Base-by-base conservation (phyloP, 495 filamentous ascomycete genomes). In the Penicillium paxilli region DNA sequence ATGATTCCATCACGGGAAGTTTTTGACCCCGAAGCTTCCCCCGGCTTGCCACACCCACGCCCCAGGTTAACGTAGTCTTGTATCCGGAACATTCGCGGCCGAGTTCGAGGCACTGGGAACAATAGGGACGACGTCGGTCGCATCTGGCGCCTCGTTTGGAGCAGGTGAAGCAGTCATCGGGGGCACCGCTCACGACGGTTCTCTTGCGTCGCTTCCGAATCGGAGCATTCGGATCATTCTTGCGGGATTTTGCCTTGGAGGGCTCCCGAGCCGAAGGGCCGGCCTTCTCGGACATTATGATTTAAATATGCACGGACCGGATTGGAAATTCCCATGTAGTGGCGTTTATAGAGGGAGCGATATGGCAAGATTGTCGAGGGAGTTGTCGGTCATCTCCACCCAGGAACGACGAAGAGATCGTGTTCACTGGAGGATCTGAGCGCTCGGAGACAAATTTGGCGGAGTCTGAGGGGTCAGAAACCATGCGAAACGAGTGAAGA, bases 41-140 rank as follows among this genome's bases (percentile, higher is more conserved):
- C 58, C 94, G 86, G 68, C 93, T 97, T 33, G 94, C 94, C 57
- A 98, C 94, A 21, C 94, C 94, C 30, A 98, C 88, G 11, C 93
- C 94, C 94, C 94, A 98, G 30, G 94, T 98, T 75, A 98, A 82
- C 44, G 92, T 90, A 19, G 94, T 98, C 74, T 95, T 94, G 78
- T 98, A 98, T 55, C 94, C 94, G 38, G 90, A 91, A 76, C 94
- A 98, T 68, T 96, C 91, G 65, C 90, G 93, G 51, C 91, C 90
- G 53, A 87, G 76, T 50, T 96, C 92, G 45, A 98, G 81, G 72
- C 94, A 98, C 68, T 91, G 92, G 41, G 90, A 91, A 69, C 94
- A 98, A 69, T 97, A 98, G 12, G 94, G 94, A 58, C 94, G 83
- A 66, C 90, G 84, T 47, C 94, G 85, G 72, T 98, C 94, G 75